phyloP scores from a whole-genome alignment of 1,284 basidiomycete species.

The Apiotrichum mycotoxinovorans region DNA sequence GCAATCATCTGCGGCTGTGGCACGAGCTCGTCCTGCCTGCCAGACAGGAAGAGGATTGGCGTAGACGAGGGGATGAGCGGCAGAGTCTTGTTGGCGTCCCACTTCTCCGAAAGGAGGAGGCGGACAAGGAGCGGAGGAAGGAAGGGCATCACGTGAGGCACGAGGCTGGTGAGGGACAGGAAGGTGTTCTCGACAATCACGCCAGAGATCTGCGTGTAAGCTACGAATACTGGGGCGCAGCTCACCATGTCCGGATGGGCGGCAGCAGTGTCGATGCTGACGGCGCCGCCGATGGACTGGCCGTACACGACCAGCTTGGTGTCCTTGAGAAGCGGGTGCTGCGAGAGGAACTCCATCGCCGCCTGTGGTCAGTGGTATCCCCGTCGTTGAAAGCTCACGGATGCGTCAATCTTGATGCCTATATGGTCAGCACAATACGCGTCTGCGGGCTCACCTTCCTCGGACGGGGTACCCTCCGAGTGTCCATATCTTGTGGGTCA shows the following conservation, averaged over 20 bases:
- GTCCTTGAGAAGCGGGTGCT: slow-evolving; percentile 64
- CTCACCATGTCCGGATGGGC: slow-evolving; percentile 67
- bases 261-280: slow-evolving; percentile 80
- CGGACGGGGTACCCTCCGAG: slow-evolving; percentile 76
- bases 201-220: slow-evolving; percentile 55
- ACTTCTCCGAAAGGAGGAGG: slow-evolving; percentile 59
- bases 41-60: slow-evolving; percentile 82
- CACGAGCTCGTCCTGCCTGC: slow-evolving; percentile 75
- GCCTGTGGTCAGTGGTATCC: slow-evolving; percentile 42
- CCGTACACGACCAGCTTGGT: slow-evolving; percentile 69
- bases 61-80: slow-evolving; percentile 64
- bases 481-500: slow-evolving; percentile 61
- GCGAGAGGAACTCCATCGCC: slow-evolving; percentile 68
- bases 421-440: slow-evolving; percentile 18
- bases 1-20: slow-evolving; percentile 78
- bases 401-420: slow-evolving; percentile 77
- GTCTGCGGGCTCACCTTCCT: slow-evolving; percentile 58
- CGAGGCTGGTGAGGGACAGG: slow-evolving; percentile 69
- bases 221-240: slow-evolving; percentile 1
- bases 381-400: slow-evolving; percentile 53
- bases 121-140: slow-evolving; percentile 58
- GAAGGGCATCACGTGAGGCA: slow-evolving; percentile 75
- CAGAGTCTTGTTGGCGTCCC: slow-evolving; percentile 75
- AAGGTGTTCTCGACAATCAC: slow-evolving; percentile 91
- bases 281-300: slow-evolving; percentile 95